These are phyloP conservation scores for Geoglossum cookeanum DNA, from an alignment of 2,329 filamentous ascomycete genomes.

Conservation along the genomic window DNA sequence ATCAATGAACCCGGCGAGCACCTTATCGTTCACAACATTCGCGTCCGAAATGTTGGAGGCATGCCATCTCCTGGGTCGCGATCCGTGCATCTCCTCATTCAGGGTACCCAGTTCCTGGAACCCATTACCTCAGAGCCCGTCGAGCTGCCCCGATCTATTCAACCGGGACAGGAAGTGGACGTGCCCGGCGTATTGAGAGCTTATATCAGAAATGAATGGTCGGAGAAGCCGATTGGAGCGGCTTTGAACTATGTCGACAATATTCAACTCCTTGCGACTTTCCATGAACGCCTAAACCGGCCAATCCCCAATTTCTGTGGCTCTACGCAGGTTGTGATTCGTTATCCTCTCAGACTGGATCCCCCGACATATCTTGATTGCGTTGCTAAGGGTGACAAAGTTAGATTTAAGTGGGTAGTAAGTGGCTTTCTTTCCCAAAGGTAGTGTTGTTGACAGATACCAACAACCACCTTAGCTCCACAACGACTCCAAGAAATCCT, in stretches of 20 bases:
- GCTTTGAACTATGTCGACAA: not conserved
- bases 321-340: not conserved
- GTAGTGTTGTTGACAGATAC: no score
- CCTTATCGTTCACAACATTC: slow-evolving; percentile 8
- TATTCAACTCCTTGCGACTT: not conserved
- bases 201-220: not conserved
- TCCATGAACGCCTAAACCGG: not conserved
- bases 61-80: slow-evolving; percentile 9
- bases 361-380: slow-evolving; percentile 8
- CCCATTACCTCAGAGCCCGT: slow-evolving; percentile 2
- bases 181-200: not conserved
- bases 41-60: slow-evolving; percentile 8
- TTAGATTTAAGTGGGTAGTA: slow-evolving; percentile 8
- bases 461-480: not conserved
- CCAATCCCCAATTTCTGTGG: not conserved
- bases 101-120: slow-evolving; percentile 5
- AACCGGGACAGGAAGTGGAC: not conserved
- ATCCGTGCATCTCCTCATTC: slow-evolving; percentile 6
- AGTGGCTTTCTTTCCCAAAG: not conserved
- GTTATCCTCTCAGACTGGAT: not conserved
- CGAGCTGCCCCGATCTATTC: not conserved
- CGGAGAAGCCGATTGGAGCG: not conserved
- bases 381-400: slow-evolving; percentile 9
- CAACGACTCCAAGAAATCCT: slow-evolving; percentile 9
- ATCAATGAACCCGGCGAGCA: slow-evolving; percentile 11